phyloP scores from a whole-genome alignment of 345 rosid species.

The Camelina hispida region DNA sequence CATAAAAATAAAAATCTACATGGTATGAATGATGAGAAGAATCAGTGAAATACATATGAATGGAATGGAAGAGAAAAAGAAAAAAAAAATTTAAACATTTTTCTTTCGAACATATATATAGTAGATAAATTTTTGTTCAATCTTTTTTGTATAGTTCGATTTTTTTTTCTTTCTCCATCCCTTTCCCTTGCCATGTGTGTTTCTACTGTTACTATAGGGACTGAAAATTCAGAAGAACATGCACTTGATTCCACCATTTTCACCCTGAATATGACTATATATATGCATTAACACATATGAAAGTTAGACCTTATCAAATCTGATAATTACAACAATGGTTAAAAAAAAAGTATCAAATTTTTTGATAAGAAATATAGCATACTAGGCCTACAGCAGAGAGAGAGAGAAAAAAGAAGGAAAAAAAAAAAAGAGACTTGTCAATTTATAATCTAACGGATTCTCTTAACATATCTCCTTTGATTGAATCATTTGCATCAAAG shows the following conservation, averaged over 20 bases:
- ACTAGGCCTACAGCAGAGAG: neutral
- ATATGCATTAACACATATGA: neutral
- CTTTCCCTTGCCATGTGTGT: neutral
- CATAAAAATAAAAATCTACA: neutral
- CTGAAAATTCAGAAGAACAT: neutral
- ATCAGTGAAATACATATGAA: neutral
- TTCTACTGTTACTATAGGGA: neutral
- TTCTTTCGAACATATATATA: neutral
- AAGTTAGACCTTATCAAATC: neutral
- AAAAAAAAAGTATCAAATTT: neutral
- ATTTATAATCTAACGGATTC: slow-evolving; percentile 31
- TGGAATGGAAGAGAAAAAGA: neutral
- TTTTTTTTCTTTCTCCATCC: neutral
- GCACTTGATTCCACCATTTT: neutral
- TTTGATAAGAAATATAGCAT: neutral
- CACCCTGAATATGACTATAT: neutral
- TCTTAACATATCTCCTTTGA: slow-evolving; percentile 9
- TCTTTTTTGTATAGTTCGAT: neutral
- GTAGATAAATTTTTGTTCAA: neutral
- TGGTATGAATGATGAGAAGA: neutral
- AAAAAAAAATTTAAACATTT: neutral
- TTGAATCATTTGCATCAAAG: slow-evolving; percentile 19
- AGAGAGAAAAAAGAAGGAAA: too few species aligned
- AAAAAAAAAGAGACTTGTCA: neutral
- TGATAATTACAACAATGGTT: neutral